Base-by-base conservation (phyloP, 805 yeast genomes). In the Candida sphagnicola region DNA sequence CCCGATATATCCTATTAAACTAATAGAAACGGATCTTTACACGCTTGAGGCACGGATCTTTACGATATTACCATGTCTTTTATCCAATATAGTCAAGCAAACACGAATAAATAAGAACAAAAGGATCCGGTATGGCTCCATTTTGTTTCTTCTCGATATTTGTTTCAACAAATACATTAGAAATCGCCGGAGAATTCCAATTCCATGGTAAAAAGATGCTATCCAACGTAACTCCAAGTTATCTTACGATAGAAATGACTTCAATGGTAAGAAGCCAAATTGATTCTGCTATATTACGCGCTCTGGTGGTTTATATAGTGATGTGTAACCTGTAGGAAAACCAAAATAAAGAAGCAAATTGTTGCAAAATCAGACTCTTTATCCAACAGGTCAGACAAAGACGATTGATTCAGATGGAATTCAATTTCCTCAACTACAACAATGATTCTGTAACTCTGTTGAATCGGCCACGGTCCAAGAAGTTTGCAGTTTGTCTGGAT, bases 21-120 rank as follows among this genome's bases (percentile, higher is more conserved):
- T 19, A 33, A 33, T 23, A 23, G 18, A 33, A 19, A 23, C 35
- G 28, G 35, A 33, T 33, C 35, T 33, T 33, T 33, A 33, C 35
- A 33, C 35, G 35, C 35, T 33, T 33, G 35, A 33, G 35, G 35
- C 35, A 33, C 35, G 35, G 35, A 33, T 33, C 35, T 33, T 33
- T 33, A 33, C 35, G 28, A 23, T 33, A 21, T 33, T 23, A 21
- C 35, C 35, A 33, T 33, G 35, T 33, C 35, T 21, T 33, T 16
- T 33, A 33, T 33, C 18, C 28, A n/a, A 16, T 19, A 6, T 21
- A 21, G 10, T 6, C 24, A 21, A 21, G 10, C n/a, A 21, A 21
- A 6, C 10, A 21, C 24, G 24, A 21, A 21, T 10, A 6, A 10
- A 21, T 10, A 21, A 10, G 10, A 21, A 10, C 24, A 21, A 21